Evolutionary conservation across 441 rosid genomes (phyloP).

Genomic region (Mallotus repandus): DNA sequence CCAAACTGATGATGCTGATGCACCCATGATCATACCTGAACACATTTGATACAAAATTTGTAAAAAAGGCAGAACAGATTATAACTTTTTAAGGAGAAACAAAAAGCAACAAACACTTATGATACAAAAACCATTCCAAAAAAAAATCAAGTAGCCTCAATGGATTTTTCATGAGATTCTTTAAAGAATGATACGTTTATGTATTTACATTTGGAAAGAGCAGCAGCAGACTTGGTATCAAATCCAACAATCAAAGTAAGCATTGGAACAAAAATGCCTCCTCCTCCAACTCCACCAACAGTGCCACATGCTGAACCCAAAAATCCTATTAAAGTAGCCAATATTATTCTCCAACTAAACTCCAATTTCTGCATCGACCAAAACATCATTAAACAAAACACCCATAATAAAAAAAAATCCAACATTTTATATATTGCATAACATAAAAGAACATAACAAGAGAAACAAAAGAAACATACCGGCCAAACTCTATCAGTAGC

Average conservation of each 20-base stretch:
- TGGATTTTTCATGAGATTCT: too few species aligned
- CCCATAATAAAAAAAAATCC: background rate
- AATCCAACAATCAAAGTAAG: constrained; percentile 87
- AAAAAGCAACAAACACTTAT: background rate
- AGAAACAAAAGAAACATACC: constrained; percentile 36
- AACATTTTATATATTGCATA: background rate
- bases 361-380: constrained; percentile 49
- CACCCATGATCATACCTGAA: constrained; percentile 95
- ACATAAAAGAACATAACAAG: background rate
- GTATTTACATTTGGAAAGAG: constrained; percentile 76
- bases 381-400: background rate
- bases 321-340: constrained; percentile 79
- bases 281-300: constrained; percentile 96
- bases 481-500: constrained; percentile 67
- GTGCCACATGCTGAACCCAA: constrained; percentile 93
- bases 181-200: too few species aligned
- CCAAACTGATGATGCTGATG: constrained; percentile 93
- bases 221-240: constrained; percentile 96
- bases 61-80: background rate
- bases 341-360: constrained; percentile 63
- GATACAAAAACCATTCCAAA: background rate
- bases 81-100: background rate
- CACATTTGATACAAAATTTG: background rate
- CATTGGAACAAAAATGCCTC: constrained; percentile 98
- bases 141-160: too few species aligned